Conservation (phyloP, 768 basidiomycete species). For the Pleurotus pulmonarius region DNA sequence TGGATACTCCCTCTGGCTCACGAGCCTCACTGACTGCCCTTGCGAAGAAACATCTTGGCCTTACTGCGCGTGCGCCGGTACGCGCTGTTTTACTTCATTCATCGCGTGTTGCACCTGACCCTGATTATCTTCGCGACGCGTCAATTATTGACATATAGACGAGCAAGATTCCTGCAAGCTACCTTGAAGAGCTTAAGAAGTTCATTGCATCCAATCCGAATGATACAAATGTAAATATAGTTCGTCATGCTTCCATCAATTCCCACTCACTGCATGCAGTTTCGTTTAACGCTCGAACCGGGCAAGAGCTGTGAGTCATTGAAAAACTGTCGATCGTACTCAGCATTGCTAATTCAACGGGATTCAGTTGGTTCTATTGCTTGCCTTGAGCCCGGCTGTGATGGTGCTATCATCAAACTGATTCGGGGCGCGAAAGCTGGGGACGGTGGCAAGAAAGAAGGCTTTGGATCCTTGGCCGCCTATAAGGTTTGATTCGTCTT, state of each 20-base stretch:
- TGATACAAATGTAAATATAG: slow-evolving; percentile 27
- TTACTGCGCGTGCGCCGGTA: neutral
- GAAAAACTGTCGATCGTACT: neutral
- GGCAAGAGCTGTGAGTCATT: slow-evolving; percentile 33
- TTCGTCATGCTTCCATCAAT: slow-evolving; percentile 5
- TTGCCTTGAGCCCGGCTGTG: slow-evolving; percentile 48
- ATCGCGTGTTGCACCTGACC: neutral
- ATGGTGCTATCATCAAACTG: slow-evolving; percentile 27
- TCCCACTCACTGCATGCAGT: slow-evolving; percentile 21
- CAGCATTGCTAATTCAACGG: neutral
- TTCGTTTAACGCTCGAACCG: slow-evolving; percentile 31
- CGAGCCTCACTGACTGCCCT: neutral
- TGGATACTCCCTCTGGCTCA: neutral
- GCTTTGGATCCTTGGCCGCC: slow-evolving; percentile 43
- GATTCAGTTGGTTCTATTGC: slow-evolving; percentile 35
- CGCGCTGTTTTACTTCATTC: neutral
- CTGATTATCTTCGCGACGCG: neutral
- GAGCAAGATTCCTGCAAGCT: slow-evolving; percentile 23
- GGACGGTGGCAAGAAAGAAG: slow-evolving; percentile 39
- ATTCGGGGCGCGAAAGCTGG: slow-evolving; percentile 18
- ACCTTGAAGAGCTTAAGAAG: slow-evolving; percentile 30
- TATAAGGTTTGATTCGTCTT: slow-evolving; percentile 35
- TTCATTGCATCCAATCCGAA: slow-evolving; percentile 27
- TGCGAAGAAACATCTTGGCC: neutral
- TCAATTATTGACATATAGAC: neutral